A percentile compares a stretch with the other conserved stretches of the same genome.
Conservation (phyloP, 2,329 filamentous ascomycete genomes). For the Clarireedia homoeocarpa region DNA sequence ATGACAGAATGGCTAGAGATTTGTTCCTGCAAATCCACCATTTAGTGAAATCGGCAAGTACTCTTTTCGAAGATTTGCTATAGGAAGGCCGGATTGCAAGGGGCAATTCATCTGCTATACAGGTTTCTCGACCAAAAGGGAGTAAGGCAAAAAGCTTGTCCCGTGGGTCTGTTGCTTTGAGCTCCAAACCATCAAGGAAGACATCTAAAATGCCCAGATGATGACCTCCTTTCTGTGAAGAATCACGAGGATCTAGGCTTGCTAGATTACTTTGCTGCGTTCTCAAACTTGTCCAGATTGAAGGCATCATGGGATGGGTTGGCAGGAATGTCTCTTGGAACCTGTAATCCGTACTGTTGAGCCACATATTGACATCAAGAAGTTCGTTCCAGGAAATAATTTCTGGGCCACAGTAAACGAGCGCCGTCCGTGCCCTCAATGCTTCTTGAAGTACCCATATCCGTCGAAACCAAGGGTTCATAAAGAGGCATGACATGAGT, state of each 20-base stretch:
- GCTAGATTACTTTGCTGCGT: too few relatives aligned
- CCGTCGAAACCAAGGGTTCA: neutral
- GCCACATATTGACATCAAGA: too few relatives aligned
- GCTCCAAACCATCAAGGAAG: neutral
- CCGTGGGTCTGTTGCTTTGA: conserved; percentile 10
- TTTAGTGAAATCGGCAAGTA: conserved; percentile 7
- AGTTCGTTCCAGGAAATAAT: too few relatives aligned
- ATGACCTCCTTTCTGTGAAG: neutral
- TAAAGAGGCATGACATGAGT: neutral
- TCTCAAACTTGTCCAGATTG: too few relatives aligned
- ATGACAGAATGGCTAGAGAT: conserved; percentile 8
- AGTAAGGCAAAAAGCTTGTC: conserved; percentile 11
- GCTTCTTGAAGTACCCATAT: neutral
- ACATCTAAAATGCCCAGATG: neutral
- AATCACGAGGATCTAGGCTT: too few relatives aligned
- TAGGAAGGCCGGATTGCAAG: neutral
- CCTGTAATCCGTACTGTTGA: too few relatives aligned
- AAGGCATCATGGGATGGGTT: too few relatives aligned
- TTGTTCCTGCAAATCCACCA: conserved; percentile 8
- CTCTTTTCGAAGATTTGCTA: neutral
- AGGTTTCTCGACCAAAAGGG: conserved; percentile 1
- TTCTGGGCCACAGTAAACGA: too few relatives aligned
- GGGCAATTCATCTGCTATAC: neutral
- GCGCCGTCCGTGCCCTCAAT: neutral
- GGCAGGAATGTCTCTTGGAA: too few relatives aligned